phyloP scores from a whole-genome alignment of 140 eudicot genomes.

The Flaveria floridana region DNA sequence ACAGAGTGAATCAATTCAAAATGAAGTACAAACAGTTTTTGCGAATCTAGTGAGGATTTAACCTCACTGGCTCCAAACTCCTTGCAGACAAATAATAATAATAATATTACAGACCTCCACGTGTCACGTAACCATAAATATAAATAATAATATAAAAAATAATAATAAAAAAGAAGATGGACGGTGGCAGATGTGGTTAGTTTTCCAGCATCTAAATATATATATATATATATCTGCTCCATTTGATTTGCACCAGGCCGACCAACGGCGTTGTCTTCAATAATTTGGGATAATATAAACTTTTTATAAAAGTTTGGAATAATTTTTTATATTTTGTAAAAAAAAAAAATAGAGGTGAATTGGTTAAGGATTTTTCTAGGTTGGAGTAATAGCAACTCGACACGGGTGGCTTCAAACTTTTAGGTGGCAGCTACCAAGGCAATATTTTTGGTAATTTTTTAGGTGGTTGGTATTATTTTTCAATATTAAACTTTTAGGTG shows the following conservation, averaged over 20 bases:
- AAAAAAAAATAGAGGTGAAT: not conserved
- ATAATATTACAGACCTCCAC: not conserved
- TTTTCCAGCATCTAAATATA: slow-evolving; percentile 19
- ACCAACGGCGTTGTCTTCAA: slow-evolving; percentile 35
- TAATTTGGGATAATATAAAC: not conserved
- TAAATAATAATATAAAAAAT: not conserved
- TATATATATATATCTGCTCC: not conserved
- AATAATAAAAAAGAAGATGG: not conserved
- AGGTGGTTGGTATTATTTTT: not conserved
- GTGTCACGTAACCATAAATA: slow-evolving; percentile 21
- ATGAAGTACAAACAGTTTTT: slow-evolving; percentile 6
- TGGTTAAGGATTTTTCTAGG: not conserved
- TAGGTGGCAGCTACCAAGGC: slow-evolving; percentile 19
- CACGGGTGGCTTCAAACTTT: slow-evolving; percentile 29
- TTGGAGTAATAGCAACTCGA: slow-evolving; percentile 6
- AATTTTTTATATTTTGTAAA: not conserved
- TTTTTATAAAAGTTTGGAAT: not conserved
- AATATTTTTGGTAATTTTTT: not conserved
- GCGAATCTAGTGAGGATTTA: slow-evolving; percentile 32
- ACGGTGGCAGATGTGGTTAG: slow-evolving; percentile 31
- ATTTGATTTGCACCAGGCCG: slow-evolving; percentile 23
- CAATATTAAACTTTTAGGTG: too few species aligned
- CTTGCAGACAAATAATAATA: not conserved
- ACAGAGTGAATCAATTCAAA: slow-evolving; percentile 25
- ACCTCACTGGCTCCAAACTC: slow-evolving; percentile 35